Percentiles rank a stretch among this genome's conserved stretches.
phyloP scores from a whole-genome alignment of 306 rosid species.

The Malus domestica region ASM211411v1 NC_041799.1:2607501-2608000 shows the following conservation, averaged over 20 bases:
- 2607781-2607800: too few relatives aligned
- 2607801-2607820: too few relatives aligned
- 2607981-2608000: neutral
- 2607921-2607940: neutral
- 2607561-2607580: neutral
- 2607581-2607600: neutral
- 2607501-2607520: constrained; percentile 47
- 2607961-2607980: neutral
- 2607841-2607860: neutral
- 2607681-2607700: neutral
- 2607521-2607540: constrained; percentile 32
- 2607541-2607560: neutral
- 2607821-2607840: neutral
- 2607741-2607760: neutral
- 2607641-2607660: neutral
- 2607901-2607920: neutral
- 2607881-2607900: neutral
- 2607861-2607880: neutral
- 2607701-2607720: neutral
- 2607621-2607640: neutral
- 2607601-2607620: neutral
- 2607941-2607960: neutral
- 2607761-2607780: neutral
- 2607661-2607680: neutral
- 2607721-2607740: neutral